Base-by-base conservation (phyloP, 129 eudicot species). In the Erigeron canadensis region DNA sequence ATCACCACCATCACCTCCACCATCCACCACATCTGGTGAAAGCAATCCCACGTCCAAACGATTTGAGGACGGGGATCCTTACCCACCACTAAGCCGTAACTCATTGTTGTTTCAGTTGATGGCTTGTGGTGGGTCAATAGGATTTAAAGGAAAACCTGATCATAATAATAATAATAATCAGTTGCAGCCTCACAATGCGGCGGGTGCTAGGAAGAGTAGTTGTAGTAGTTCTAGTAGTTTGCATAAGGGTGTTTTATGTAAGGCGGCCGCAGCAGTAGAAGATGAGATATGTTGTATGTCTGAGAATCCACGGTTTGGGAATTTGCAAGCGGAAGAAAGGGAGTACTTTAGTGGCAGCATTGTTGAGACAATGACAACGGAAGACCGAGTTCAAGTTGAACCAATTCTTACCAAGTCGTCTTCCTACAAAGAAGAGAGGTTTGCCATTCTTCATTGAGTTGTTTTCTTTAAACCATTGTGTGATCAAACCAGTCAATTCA, bases 301-400 rank as follows among this genome's bases (percentile, higher is more conserved):
- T 40, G 98, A 94, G 78, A 89, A 94, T 79, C 98, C 98, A 8
- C 66, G 98, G 65, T 94, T 94, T 59, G 96, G 98, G 88, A 85
- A 80, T 47, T 76, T 82, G 78, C 92, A 84, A 76, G 69, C 82
- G 15, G 95, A 89, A 59, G 98, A 94, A 71, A 89, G 89, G 73
- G 98, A 89, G 85, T 94, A 89, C 72, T 94, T 89, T 38, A 94
- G 98, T 77, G 98, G 98, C 51, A 94, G 95, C 59, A 94, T 94
- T 50, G 90, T 87, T 75, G 98, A 94, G 72, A 47, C 83, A 4
- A 89, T 89, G 77, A 61, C 34, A 3, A 7, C 71, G 10, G 91
- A 80, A 37, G 84, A 78, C 11, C 75, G 77, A 46, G 71, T 62
- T 60, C 82, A 77, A 54, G 85, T 60, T 2, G 83, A 76, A 57